Evolutionary conservation across 345 rosid species (phyloP).

Genomic region (Eucalyptus guilfoylei): DNA sequence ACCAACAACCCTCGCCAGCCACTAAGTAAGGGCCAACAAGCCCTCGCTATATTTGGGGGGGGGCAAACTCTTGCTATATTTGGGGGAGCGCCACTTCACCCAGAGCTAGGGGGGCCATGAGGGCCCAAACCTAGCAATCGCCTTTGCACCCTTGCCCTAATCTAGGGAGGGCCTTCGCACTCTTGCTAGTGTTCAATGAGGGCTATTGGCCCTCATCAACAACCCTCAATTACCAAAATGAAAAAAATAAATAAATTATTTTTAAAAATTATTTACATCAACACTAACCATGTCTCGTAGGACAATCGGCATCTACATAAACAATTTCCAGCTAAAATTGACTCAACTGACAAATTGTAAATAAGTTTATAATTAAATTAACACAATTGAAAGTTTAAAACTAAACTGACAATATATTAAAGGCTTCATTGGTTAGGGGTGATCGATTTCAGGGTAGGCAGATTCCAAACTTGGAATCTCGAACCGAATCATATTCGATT

Average conservation of each 20-base stretch:
- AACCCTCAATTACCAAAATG: too few relatives aligned
- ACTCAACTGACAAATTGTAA: fast-evolving
- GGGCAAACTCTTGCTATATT: neutral
- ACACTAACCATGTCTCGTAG: fast-evolving
- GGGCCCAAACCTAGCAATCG: too few relatives aligned
- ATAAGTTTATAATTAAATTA: too few relatives aligned
- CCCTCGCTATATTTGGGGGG: neutral
- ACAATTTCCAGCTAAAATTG: fast-evolving
- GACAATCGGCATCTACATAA: fast-evolving
- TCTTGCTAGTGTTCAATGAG: fast-evolving
- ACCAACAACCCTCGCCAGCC: fast-evolving
- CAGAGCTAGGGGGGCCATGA: fast-evolving
- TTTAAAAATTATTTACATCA: fast-evolving
- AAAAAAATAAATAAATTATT: too few relatives aligned
- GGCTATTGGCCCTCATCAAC: too few relatives aligned
- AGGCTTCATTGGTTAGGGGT: too few relatives aligned
- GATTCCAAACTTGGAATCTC: too few relatives aligned
- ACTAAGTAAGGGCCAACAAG: fast-evolving
- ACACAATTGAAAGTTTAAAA: too few relatives aligned
- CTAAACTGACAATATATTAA: too few relatives aligned
- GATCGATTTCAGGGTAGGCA: fast-evolving
- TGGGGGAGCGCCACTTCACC: too few relatives aligned
- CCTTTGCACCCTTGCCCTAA: fast-evolving
- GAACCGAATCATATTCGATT: too few relatives aligned
- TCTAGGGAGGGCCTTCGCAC: too few relatives aligned